Base-by-base conservation (phyloP, 352 stramenopile species). In the Globisporangium irregulare region DNA sequence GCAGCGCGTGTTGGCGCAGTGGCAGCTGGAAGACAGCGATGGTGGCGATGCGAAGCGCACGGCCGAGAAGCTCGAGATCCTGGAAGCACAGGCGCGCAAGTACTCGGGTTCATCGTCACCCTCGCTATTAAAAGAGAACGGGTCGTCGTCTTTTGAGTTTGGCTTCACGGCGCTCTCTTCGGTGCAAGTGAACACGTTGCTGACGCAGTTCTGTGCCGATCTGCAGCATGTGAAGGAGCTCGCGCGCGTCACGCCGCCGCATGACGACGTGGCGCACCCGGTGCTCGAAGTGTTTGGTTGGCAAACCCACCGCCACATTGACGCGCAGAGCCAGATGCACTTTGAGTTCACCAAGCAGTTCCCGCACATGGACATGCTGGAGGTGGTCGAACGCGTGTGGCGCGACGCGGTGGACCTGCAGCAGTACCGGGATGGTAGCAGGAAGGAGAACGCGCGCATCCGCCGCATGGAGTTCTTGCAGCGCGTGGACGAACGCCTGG, bases 301-400 rank as follows among this genome's bases (percentile, higher is more conserved):
- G 75, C 59, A 71, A 27, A 76, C 73, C 22, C 71, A 66, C 18
- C 75, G 73, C 24, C 71, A 82, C 66, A 59, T 82, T 4, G 73
- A 81, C 62, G 32, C 32, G 10, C 14, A 50, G 43, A 79, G 74
- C 68, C 68, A 78, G 53, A 78, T 80, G 73, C 73, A 80, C 24
- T 82, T 82, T 41, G 75, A 80, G 64, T 76, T 82, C 53, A 62
- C 50, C 58, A 80, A 80, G 66, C 25, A 8, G 18, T 82, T 80
- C 24, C 61, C 63, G 9, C 73, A 82, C 56, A 25, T 78, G 41
- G 68, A 43, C 14, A 71, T 66, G 12, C 14, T 34, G 6, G 71
- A 78, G 9, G 59, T 82, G 50, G 64, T 60, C 9, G 41, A 74
- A 10, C 73, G 75, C 46, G 61, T 67, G 58, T 82, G 75, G 75